These are phyloP conservation scores for Arachnomyces sp. DNA, from an alignment of 2,329 filamentous ascomycete species.

Conservation along the genomic window DNA sequence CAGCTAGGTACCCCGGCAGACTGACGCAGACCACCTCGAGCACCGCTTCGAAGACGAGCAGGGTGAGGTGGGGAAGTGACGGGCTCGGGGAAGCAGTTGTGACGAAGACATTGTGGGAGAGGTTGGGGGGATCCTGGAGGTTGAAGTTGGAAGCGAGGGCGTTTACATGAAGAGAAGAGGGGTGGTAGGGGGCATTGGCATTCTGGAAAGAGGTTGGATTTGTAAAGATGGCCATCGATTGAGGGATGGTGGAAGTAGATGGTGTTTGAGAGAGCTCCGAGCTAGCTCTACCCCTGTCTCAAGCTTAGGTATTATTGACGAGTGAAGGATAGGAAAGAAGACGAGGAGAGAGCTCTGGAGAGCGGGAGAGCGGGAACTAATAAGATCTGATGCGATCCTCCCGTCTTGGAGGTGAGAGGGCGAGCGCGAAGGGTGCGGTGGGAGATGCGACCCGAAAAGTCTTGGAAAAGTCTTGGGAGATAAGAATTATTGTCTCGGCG, in stretches of 20 bases:
- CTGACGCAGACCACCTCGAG: conserved; percentile 93
- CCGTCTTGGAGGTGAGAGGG: no score
- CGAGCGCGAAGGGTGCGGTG: no score
- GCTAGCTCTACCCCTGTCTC: no score
- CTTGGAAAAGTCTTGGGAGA: no score
- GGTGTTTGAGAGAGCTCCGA: no score
- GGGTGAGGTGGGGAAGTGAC: conserved; percentile 51
- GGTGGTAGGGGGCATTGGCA: conserved; percentile 22
- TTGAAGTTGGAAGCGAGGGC: conserved; percentile 1
- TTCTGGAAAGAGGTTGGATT: conserved; percentile 41
- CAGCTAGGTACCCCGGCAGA: conserved; percentile 87
- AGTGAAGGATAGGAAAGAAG: no score
- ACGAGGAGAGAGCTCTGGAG: no score
- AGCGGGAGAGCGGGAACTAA: no score
- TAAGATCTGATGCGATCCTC: no score
- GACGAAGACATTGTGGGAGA: background rate
- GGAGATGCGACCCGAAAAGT: no score
- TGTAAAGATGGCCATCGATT: conserved; percentile 37
- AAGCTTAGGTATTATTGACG: no score
- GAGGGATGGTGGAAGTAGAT: background rate
- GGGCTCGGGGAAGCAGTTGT: conserved; percentile 33
- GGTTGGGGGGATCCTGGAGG: background rate
- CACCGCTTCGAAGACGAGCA: conserved; percentile 90
- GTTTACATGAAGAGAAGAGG: conserved; percentile 1
- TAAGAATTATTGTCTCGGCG: no score